Conservation (phyloP, 164 flowering plant genomes). For the Houttuynia cordata region DNA sequence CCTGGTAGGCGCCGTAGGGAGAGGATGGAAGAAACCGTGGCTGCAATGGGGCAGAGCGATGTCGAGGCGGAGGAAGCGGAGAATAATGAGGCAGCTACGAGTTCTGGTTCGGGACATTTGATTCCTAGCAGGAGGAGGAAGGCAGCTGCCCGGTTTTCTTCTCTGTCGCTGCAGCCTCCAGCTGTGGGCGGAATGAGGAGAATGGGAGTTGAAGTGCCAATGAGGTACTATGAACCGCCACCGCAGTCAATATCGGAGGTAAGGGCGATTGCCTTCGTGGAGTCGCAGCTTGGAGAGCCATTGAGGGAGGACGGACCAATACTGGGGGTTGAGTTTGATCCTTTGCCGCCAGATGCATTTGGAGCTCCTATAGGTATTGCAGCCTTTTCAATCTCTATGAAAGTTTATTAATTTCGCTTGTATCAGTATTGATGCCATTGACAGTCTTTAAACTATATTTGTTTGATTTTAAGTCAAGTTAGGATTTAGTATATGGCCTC, state of each 20-base stretch:
- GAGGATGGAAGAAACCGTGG: constrained; percentile 2
- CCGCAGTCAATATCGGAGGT: constrained; percentile 42
- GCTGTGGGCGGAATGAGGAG: constrained; percentile 32
- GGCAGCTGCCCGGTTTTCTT: constrained; percentile 12
- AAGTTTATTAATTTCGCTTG: not conserved
- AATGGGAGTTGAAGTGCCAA: constrained; percentile 26
- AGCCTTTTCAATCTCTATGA: not conserved
- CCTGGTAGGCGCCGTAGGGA: constrained; percentile 33
- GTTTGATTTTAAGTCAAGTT: no score
- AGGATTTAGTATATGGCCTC: no score
- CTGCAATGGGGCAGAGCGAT: not conserved
- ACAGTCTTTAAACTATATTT: not conserved
- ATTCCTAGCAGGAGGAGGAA: constrained; percentile 24
- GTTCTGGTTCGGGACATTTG: constrained; percentile 39
- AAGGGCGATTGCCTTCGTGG: constrained; percentile 69
- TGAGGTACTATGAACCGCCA: constrained; percentile 52
- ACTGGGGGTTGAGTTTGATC: constrained; percentile 91
- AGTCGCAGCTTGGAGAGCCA: constrained; percentile 75
- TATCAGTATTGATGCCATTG: not conserved
- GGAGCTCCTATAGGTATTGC: constrained; percentile 65
- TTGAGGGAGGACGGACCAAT: constrained; percentile 84
- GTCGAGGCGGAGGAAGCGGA: constrained; percentile 7
- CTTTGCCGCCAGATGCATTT: constrained; percentile 87
- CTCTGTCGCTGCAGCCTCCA: constrained; percentile 1
- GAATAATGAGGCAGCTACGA: constrained; percentile 28